Evolutionary conservation across 1,284 basidiomycete genomes (phyloP), one percentile per base, ranked within the genome.

Genomic region (Polyporus tsugae): DNA sequence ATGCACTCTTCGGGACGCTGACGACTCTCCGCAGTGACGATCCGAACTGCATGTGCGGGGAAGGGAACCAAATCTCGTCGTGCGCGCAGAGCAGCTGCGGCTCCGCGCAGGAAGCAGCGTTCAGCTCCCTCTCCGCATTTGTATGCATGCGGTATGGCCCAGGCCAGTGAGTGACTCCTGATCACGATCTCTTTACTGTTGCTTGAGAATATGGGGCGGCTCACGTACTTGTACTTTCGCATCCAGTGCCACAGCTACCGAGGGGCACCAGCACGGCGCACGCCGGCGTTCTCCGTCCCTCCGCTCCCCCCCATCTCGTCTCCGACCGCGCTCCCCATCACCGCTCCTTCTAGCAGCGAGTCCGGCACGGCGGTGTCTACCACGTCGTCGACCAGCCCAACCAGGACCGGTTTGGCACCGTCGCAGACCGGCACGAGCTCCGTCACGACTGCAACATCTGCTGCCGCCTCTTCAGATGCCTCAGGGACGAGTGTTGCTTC

Each of bases 31-130:
- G 15, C 10, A 62, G 61, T 7, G 35, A 4, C 35, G 61, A 62
- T 35, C 61, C 46, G 11, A 52, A 52, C 61, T 62, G 61, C 46
- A 33, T 62, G n/a, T 62, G 61, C n/a, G 61, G 61, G 33, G 61
- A 52, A 49, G 61, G 61, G 10, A 52, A 38, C 29, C 41, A 61
- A 7, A 35, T 61, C 41, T 25, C 60, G 17, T 41, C 38, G 10
- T 61, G 60, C 60, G 41, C 46, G 29, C 39, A 42, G 60, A 44
- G 25, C 5, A 35, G 17, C 29, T 61, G 60, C 19, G 41, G n/a
- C 39, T 9, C 42, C 41, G 22, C 39, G 13, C 38, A 41, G 41
- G 38, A 46, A 17, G 33, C n/a, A 1, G 38, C 41, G 6, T 61
- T 46, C 41, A 46, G 60, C 60, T 41, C 60, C 17, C 39, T 61